A percentile compares a stretch with the other conserved stretches of the same genome.
Evolutionary conservation across 306 rosid species (phyloP).

Genomic region (Astragalus glycyphyllos): DNA sequence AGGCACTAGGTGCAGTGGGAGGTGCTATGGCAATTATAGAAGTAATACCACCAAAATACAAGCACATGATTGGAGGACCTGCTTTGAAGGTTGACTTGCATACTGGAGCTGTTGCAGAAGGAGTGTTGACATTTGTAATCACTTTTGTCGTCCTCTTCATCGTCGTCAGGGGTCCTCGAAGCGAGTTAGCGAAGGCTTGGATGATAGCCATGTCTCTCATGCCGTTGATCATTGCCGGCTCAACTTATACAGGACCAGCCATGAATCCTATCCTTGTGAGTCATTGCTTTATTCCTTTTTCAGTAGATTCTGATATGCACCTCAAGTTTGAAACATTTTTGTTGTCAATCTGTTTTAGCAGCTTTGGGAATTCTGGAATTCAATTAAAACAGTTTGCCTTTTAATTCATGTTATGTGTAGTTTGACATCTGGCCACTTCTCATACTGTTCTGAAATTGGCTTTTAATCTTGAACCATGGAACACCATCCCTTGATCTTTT

Average conservation of each 20-base stretch:
- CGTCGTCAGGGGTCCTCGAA: constrained; percentile 75
- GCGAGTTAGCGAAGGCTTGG: constrained; percentile 58
- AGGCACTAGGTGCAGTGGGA: constrained; percentile 86
- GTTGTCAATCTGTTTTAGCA: constrained; percentile 9
- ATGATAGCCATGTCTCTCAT: constrained; percentile 68
- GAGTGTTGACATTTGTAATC: constrained; percentile 76
- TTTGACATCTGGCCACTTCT: too few species aligned
- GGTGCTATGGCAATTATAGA: constrained; percentile 80
- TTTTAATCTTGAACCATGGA: too few species aligned
- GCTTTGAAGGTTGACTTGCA: constrained; percentile 78
- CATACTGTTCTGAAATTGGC: too few species aligned
- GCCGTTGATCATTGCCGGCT: constrained; percentile 54
- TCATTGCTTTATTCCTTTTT: constrained; percentile 19
- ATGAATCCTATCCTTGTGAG: constrained; percentile 95
- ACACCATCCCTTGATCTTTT: too few species aligned
- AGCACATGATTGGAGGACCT: constrained; percentile 81
- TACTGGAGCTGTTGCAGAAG: constrained; percentile 85
- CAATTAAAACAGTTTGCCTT: neutral
- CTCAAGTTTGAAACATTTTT: constrained; percentile 32
- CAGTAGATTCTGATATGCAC: constrained; percentile 4
- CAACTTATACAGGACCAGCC: constrained; percentile 82
- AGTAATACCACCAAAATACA: constrained; percentile 68
- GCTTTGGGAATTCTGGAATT: neutral
- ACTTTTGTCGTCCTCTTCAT: constrained; percentile 68
- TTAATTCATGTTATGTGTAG: neutral